phyloP scores from a whole-genome alignment of 2,329 filamentous ascomycete species.

The Aureobasidium lini region DNA sequence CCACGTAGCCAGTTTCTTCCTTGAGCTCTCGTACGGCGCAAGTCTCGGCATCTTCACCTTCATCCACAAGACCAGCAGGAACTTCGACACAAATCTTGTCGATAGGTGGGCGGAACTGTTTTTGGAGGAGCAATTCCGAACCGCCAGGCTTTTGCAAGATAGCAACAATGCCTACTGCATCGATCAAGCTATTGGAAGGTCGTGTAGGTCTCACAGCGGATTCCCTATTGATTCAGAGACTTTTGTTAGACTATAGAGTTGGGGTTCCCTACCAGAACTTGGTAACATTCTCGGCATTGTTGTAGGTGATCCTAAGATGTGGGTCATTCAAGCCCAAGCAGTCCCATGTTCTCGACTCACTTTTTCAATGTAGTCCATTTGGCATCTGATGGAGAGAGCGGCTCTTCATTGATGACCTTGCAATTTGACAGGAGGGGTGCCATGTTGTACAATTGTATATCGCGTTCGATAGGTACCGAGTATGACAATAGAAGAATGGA shows the following conservation, averaged over 20 bases:
- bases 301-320: constrained; percentile 42
- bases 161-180: constrained; percentile 52
- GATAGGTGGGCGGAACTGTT: constrained; percentile 49
- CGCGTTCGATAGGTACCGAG: background rate
- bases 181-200: constrained; percentile 46
- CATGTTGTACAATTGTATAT: background rate
- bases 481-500: too few relatives aligned
- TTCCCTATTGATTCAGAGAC: constrained; percentile 28
- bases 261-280: background rate
- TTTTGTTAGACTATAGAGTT: background rate
- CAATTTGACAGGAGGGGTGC: constrained; percentile 16
- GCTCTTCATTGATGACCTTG: constrained; percentile 17
- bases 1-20: constrained; percentile 58
- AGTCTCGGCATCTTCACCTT: constrained; percentile 47
- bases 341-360: constrained; percentile 20
- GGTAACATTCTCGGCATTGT: constrained; percentile 15
- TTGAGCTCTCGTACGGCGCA: constrained; percentile 50
- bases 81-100: constrained; percentile 53
- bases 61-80: constrained; percentile 53
- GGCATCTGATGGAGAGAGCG: constrained; percentile 27
- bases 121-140: constrained; percentile 47
- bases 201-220: constrained; percentile 45
- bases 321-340: background rate
- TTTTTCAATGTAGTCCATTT: constrained; percentile 34
- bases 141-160: constrained; percentile 43